phyloP scores from a whole-genome alignment of 2,329 filamentous ascomycete genomes.

The Moelleriella libera region DNA sequence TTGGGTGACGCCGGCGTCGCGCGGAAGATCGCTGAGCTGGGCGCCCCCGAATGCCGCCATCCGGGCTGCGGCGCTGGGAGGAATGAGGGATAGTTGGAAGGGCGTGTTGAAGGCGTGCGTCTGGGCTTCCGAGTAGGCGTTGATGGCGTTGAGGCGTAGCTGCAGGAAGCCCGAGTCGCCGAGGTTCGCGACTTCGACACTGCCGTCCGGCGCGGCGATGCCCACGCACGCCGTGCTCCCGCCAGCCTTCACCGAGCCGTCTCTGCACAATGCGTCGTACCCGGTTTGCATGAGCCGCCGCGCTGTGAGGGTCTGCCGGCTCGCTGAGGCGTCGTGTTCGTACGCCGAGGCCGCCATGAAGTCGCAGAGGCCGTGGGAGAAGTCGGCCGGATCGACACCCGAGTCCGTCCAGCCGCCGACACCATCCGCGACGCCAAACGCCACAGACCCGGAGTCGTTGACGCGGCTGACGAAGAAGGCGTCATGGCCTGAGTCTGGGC shows the following conservation, averaged over 20 bases:
- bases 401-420: conserved; percentile 92
- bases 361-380: conserved; percentile 84
- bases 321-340: conserved; percentile 28
- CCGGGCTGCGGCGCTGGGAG: conserved; percentile 63
- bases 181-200: conserved; percentile 78
- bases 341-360: conserved; percentile 75
- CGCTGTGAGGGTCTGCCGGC: conserved; percentile 35
- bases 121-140: conserved; percentile 71
- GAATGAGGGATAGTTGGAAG: conserved; percentile 83
- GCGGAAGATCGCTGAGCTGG: conserved; percentile 69
- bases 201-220: conserved; percentile 57
- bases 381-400: conserved; percentile 86
- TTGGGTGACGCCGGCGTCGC: conserved; percentile 67
- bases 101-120: conserved; percentile 97
- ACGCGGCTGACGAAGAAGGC: conserved; percentile 84
- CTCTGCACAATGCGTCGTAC: conserved; percentile 68
- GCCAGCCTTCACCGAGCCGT: conserved; percentile 61
- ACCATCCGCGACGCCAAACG: conserved; percentile 84
- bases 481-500: conserved; percentile 80
- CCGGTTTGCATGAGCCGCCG: conserved; percentile 65
- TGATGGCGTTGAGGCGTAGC: conserved; percentile 71
- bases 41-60: conserved; percentile 72
- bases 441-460: conserved; percentile 56
- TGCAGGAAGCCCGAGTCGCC: conserved; percentile 92
- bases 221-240: conserved; percentile 90